phyloP scores from a whole-genome alignment of 2,329 filamentous ascomycete species.

The Apiospora aurea region DNA sequence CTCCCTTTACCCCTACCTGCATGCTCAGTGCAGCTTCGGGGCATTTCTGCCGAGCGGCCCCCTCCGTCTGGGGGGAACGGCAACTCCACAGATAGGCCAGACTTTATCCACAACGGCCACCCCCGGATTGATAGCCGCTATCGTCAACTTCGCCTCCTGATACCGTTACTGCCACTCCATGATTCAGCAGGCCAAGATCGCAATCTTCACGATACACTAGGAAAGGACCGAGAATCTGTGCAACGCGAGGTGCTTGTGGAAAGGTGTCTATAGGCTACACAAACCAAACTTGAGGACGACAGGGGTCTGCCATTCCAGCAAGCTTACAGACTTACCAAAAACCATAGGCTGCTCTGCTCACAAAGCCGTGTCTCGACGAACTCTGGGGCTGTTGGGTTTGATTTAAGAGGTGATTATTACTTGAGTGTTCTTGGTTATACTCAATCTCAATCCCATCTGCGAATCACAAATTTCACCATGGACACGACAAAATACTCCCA shows the following conservation, averaged over 20 bases:
- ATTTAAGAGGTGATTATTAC: neutral
- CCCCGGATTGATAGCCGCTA: neutral
- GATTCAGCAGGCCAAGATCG: neutral
- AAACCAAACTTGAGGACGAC: neutral
- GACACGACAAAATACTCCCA: slow-evolving; percentile 47
- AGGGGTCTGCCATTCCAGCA: too few species aligned
- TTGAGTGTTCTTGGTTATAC: neutral
- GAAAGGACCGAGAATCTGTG: neutral
- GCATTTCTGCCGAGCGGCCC: slow-evolving; percentile 7
- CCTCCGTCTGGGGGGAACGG: neutral
- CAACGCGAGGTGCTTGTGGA: neutral
- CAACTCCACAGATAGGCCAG: slow-evolving; percentile 2
- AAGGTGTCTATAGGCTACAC: neutral
- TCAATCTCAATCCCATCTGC: neutral
- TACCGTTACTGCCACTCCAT: neutral
- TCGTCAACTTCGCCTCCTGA: neutral
- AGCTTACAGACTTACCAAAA: neutral
- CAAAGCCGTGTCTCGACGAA: neutral
- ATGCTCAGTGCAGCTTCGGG: neutral
- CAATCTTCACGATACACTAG: neutral
- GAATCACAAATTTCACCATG: neutral
- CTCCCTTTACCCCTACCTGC: neutral
- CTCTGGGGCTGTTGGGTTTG: neutral
- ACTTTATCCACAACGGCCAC: slow-evolving; percentile 1
- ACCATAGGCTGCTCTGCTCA: neutral